Evolutionary conservation across 805 yeast species (phyloP).

Genomic region (Saccharomycopsis amapae): DNA sequence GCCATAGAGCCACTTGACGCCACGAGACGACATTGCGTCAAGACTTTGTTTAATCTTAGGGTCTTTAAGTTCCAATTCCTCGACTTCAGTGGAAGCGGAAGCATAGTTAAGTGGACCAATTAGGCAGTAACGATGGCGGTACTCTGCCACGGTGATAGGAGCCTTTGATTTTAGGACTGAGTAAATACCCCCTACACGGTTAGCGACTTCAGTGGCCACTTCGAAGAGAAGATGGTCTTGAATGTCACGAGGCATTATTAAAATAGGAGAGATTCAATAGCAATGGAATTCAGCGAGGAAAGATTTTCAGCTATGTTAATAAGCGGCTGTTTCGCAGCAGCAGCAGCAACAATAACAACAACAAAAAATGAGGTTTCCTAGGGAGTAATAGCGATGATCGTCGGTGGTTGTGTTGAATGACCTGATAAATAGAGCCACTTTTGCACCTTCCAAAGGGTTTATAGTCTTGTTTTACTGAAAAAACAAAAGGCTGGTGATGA

Average conservation of each 20-base stretch:
- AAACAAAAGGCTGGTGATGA: too few relatives aligned
- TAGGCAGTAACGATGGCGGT: slow-evolving; percentile 75
- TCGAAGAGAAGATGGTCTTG: slow-evolving; percentile 84
- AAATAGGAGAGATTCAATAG: too few relatives aligned
- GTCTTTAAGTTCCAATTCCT: slow-evolving; percentile 54
- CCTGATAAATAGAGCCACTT: too few relatives aligned
- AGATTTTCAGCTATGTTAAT: too few relatives aligned
- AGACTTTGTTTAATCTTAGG: slow-evolving; percentile 50
- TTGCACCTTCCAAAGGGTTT: too few relatives aligned
- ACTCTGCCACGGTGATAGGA: slow-evolving; percentile 92
- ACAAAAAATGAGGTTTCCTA: too few relatives aligned
- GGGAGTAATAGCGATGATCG: too few relatives aligned
- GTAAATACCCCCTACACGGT: slow-evolving; percentile 95
- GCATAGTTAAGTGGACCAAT: slow-evolving; percentile 80
- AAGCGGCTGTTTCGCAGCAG: too few relatives aligned
- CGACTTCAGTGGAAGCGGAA: slow-evolving; percentile 76
- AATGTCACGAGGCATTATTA: slow-evolving; percentile 76
- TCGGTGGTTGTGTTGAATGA: too few relatives aligned
- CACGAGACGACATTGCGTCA: slow-evolving; percentile 74
- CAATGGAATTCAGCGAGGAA: too few relatives aligned
- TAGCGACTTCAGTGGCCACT: slow-evolving; percentile 96
- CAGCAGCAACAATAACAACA: too few relatives aligned
- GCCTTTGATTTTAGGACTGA: slow-evolving; percentile 95
- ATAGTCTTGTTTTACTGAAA: too few relatives aligned
- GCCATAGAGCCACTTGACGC: slow-evolving; percentile 79